phyloP scores from a whole-genome alignment of 352 stramenopile species.

The Globisporangium barbulae region DNA sequence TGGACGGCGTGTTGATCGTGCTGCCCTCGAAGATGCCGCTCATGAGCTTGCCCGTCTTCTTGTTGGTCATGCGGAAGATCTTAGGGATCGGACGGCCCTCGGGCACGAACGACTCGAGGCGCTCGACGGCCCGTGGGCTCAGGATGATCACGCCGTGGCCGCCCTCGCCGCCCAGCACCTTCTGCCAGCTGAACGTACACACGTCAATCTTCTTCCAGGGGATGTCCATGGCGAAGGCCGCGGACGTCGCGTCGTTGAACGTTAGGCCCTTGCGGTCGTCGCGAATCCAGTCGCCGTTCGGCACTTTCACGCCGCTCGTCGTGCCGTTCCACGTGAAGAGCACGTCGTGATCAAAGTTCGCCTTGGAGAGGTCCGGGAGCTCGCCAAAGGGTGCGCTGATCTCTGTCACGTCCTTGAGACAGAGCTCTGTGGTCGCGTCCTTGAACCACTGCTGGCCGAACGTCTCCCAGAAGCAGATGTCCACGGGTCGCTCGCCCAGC shows the following conservation, averaged over 20 bases:
- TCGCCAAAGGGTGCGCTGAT: conserved; percentile 95
- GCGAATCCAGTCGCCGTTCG: conserved; percentile 95
- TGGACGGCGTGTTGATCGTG: conserved; percentile 99
- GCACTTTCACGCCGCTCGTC: conserved; percentile 96
- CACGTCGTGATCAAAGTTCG: conserved; percentile 96
- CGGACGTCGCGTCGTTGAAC: conserved; percentile 98
- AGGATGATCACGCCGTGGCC: conserved; percentile 98
- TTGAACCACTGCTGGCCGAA: conserved; percentile 97
- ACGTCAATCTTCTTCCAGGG: conserved; percentile 98
- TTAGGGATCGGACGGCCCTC: conserved; percentile 93
- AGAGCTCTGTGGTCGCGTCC: conserved; percentile 94
- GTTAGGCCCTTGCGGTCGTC: conserved; percentile 94
- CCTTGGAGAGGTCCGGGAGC: conserved; percentile 92
- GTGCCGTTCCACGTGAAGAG: conserved; percentile 99
- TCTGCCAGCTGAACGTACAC: conserved; percentile 99
- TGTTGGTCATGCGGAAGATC: conserved; percentile 98
- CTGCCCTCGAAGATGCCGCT: conserved; percentile 96
- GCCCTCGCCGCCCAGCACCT: conserved; percentile 98
- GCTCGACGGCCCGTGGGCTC: conserved; percentile 94
- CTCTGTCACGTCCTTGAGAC: conserved; percentile 93
- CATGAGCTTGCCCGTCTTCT: conserved; percentile 93
- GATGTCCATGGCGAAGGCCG: conserved; percentile 99
- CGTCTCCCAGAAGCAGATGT: conserved; percentile 96
- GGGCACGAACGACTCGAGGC: conserved; percentile 94
- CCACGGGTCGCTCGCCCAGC: conserved; percentile 91